Conservation (phyloP, 2,329 filamentous ascomycete genomes). For the Xylariaceae sp. region DNA sequence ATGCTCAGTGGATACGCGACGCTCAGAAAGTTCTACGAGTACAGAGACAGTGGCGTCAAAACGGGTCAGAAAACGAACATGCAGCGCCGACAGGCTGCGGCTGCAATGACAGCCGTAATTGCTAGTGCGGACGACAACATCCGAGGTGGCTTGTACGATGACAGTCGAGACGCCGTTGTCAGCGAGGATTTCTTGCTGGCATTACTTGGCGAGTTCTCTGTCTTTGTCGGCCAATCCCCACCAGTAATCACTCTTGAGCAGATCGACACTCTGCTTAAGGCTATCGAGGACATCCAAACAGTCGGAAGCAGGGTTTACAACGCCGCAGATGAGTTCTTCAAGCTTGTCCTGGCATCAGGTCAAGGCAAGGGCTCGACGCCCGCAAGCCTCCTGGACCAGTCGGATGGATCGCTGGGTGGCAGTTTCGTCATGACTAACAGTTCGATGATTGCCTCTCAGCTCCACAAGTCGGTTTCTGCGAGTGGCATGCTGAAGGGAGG, state of each 20-base stretch:
- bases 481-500: constrained; percentile 36
- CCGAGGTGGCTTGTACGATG: constrained; percentile 82
- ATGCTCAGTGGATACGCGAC: constrained; percentile 91
- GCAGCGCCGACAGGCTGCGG: constrained; percentile 63
- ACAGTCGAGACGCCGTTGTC: constrained; percentile 72
- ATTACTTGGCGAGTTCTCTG: constrained; percentile 75
- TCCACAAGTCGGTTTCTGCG: constrained; percentile 51
- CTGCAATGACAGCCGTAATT: constrained; percentile 75
- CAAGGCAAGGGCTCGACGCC: constrained; percentile 61
- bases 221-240: constrained; percentile 60
- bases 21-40: constrained; percentile 80
- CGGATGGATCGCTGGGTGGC: constrained; percentile 41
- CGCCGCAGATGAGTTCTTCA: constrained; percentile 73
- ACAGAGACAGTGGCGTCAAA: constrained; percentile 59
- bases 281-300: constrained; percentile 63
- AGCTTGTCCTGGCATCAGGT: constrained; percentile 66
- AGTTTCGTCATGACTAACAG: constrained; percentile 69
- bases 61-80: constrained; percentile 46
- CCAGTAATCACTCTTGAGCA: constrained; percentile 62
- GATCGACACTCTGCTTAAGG: constrained; percentile 60
- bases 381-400: constrained; percentile 58
- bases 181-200: constrained; percentile 82
- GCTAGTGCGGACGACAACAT: constrained; percentile 85
- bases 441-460: constrained; percentile 60
- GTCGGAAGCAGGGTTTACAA: constrained; percentile 66